A percentile compares a stretch with the other conserved stretches of the same genome.
Evolutionary conservation across 1,139 yeast species (phyloP).

Genomic region (Nakaseomyces sp.): DNA sequence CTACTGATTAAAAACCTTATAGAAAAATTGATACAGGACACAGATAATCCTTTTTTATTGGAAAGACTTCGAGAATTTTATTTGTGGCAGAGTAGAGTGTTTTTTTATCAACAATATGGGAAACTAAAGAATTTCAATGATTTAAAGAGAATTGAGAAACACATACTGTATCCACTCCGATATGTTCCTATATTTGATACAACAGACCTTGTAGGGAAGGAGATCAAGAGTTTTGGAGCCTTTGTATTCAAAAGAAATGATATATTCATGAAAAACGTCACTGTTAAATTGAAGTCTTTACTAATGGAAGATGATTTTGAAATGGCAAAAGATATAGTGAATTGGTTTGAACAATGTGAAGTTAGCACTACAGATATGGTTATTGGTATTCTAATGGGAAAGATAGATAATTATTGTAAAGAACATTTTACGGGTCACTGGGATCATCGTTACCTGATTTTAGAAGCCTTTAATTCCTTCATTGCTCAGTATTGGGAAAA

Average conservation of each 20-base stretch:
- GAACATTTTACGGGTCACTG: constrained; percentile 36
- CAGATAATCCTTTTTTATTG: constrained; percentile 9
- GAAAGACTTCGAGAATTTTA: constrained; percentile 17
- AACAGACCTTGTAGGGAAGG: constrained; percentile 11
- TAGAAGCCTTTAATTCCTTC: constrained; percentile 28
- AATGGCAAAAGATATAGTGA: constrained; percentile 15
- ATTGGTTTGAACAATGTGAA: constrained; percentile 22
- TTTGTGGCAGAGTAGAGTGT: constrained; percentile 17
- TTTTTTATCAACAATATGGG: constrained; percentile 17
- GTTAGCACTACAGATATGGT: constrained; percentile 29
- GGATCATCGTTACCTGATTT: constrained; percentile 34
- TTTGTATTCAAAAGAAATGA: constrained; percentile 21
- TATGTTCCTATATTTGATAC: constrained; percentile 14
- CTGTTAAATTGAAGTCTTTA: constrained; percentile 11
- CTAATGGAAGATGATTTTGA: constrained; percentile 26
- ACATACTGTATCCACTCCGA: constrained; percentile 22
- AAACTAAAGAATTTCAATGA: constrained; percentile 17
- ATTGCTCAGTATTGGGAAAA: constrained; percentile 22
- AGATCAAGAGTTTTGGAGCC: constrained; percentile 21
- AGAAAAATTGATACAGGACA: constrained; percentile 8
- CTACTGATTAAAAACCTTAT: constrained; percentile 21
- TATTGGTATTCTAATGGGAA: constrained; percentile 36
- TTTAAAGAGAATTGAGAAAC: constrained; percentile 18
- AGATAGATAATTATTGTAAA: constrained; percentile 36
- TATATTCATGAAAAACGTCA: constrained; percentile 13